Evolutionary conservation across 2,329 filamentous ascomycete species (phyloP), one percentile per base, ranked within the genome.

Genomic region (Reticulascus tulasneorum): DNA sequence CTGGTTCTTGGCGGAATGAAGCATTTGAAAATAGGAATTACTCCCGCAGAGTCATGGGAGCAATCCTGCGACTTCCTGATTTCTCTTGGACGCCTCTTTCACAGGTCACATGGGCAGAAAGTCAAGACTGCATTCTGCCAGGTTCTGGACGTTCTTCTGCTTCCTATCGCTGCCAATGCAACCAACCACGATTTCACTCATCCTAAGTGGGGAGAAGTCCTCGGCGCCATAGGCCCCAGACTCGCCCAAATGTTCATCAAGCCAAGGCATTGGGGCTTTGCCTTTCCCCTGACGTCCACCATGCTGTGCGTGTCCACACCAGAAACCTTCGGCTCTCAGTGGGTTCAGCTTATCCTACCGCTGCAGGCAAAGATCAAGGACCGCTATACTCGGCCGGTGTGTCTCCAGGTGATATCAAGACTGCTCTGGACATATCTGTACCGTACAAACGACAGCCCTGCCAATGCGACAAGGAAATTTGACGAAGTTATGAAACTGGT

Each of bases 61-160:
- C 83, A 83, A 46, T 88, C 89, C 1, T 97, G 91, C 63, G 86
- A 94, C 38, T 94, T 95, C 49, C 79, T 98, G 65, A 77, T 84
- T 32, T 78, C 82, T 0, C 66, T 98, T 20, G 89, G 86, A 7
- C 84, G 80, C 33, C 75, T 95, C 13, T 97, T 96, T 58, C 77
- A 81, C 36, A 83, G 80, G 49, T 86, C 87, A 5, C 91, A 96
- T 52, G 93, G 93, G 1, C 86, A 87, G 47, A 82, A 81, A 42
- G 82, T 97, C 53, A 98, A 98, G 60, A 85, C 91, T 49, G 87
- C 90, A 1, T 98, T 96, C 55, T 97, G 93, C 56, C 86, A 94
- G 52, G 82, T 95, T 16, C 76, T 98, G 34, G 87, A 94, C 51
- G 84, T 86, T 48, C 71, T 98, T 19, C 66, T 98, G 17, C 74